Evolutionary conservation across 768 basidiomycete species (phyloP).

Genomic region (Antrodiella citrinella): DNA sequence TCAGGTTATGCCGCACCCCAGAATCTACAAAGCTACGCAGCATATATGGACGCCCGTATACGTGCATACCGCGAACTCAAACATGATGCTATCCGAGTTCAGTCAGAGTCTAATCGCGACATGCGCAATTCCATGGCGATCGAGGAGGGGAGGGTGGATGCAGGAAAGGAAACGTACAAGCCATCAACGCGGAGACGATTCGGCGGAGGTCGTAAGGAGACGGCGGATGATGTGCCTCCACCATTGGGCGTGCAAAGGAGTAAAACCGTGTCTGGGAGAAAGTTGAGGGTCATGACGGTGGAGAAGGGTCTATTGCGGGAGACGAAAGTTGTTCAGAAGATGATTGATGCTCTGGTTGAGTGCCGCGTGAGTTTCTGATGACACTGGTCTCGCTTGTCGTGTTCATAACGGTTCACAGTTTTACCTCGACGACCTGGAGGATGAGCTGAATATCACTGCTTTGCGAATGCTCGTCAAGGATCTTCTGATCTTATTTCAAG

Average conservation of each 20-base stretch:
- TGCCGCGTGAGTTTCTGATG: slow-evolving; percentile 65
- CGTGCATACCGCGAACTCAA: slow-evolving; percentile 83
- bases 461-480: slow-evolving; percentile 95
- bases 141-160: slow-evolving; percentile 45
- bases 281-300: slow-evolving; percentile 84
- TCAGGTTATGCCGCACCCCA: slow-evolving; percentile 80
- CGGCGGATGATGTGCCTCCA: slow-evolving; percentile 12
- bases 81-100: slow-evolving; percentile 90
- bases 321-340: slow-evolving; percentile 81
- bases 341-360: slow-evolving; percentile 83
- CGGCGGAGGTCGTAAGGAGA: slow-evolving; percentile 6
- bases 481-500: slow-evolving; percentile 89
- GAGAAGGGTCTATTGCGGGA: slow-evolving; percentile 94
- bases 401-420: slow-evolving; percentile 45
- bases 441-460: slow-evolving; percentile 83
- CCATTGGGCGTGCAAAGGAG: slow-evolving; percentile 37
- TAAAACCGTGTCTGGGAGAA: slow-evolving; percentile 75
- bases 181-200: slow-evolving; percentile 23
- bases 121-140: slow-evolving; percentile 57
- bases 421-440: slow-evolving; percentile 88
- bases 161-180: slow-evolving; percentile 14
- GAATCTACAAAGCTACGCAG: slow-evolving; percentile 81
- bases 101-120: slow-evolving; percentile 89
- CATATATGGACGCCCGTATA: slow-evolving; percentile 85
- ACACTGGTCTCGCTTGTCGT: slow-evolving; percentile 3